Base-by-base conservation (phyloP, 768 basidiomycete genomes). In the Pleurotus djamor region DNA sequence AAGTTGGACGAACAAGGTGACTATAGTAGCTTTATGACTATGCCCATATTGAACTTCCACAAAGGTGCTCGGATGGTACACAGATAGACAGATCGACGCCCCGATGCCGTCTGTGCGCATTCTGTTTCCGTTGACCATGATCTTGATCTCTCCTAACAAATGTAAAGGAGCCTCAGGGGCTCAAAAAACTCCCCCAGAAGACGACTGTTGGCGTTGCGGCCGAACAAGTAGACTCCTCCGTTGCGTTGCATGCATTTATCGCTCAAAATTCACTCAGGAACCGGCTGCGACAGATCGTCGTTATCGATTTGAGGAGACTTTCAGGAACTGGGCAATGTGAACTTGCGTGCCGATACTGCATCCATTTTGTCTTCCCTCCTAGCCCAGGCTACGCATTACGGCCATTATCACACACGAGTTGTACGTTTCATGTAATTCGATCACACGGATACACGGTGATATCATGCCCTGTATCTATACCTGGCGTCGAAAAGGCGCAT, bases 281-380 rank as follows among this genome's bases (percentile, higher is more conserved):
- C 21, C 21, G 21, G 21, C 21, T 28, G 1, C 21, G 21, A 28
- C 21, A 28, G 21, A 28, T 28, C 21, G 21, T 21, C 48, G 61
- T 35, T 38, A 57, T 48, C 61, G 61, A 60, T 66, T 66, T 36
- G 64, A 65, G 44, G 66, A 66, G 52, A 65, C 51, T 5, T 56
- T 43, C 41, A 56, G 38, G 38, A 41, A 56, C 35, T 56, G 54
- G 54, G 54, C 54, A 12, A 36, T 50, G 41, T 49, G 38, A 33
- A 6, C 6, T n/a, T 12, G 9, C 38, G 14, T 52, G 17, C 16
- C 33, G 17, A n/a, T 48, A 38, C 44, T 34, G 38, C 38, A 10
- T 41, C 10, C 38, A 16, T 14, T 48, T 28, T 28, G 21, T 28
- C 21, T 28, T 28, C 21, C 21, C 21, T 28, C 21, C 21, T 28